Conservation (phyloP, 2,329 filamentous ascomycete genomes). For the Hypoxylon sp. region DNA sequence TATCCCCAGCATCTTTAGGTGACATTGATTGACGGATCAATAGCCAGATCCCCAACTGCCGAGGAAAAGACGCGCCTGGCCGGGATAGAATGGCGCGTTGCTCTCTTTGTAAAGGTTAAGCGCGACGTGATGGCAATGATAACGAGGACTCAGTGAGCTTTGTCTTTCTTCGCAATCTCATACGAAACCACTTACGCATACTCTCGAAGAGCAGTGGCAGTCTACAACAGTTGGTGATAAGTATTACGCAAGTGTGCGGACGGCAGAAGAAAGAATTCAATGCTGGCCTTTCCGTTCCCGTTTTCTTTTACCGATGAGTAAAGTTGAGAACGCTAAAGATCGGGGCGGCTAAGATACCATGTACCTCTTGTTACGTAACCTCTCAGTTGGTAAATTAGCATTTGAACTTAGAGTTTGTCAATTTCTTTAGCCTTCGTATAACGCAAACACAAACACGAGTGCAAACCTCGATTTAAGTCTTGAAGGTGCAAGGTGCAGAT, state of each 20-base stretch:
- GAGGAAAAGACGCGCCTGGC: conserved; percentile 31
- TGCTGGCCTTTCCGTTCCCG: neutral
- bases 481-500: too few relatives aligned
- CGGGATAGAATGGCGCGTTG: conserved; percentile 26
- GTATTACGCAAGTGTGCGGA: neutral
- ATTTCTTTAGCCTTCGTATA: conserved; percentile 9
- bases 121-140: conserved; percentile 22
- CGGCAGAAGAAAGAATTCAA: neutral
- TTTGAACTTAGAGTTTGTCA: neutral
- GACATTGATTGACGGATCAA: conserved; percentile 28
- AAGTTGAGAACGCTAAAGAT: neutral
- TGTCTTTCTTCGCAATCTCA: conserved; percentile 1
- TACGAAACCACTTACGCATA: neutral
- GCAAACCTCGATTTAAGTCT: conserved; percentile 13
- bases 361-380: conserved; percentile 19
- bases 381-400: neutral
- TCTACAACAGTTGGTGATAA: neutral
- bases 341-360: neutral
- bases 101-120: conserved; percentile 14
- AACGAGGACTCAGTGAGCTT: conserved; percentile 4
- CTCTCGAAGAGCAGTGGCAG: neutral
- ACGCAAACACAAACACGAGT: conserved; percentile 26
- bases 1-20: conserved; percentile 28
- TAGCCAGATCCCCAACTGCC: conserved; percentile 32
- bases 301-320: neutral